Percentiles rank a stretch among this genome's conserved stretches.
These are phyloP conservation scores for Aristolochia fimbriata DNA, from an alignment of 164 flowering plant genomes.

Conservation along the genomic window DNA sequence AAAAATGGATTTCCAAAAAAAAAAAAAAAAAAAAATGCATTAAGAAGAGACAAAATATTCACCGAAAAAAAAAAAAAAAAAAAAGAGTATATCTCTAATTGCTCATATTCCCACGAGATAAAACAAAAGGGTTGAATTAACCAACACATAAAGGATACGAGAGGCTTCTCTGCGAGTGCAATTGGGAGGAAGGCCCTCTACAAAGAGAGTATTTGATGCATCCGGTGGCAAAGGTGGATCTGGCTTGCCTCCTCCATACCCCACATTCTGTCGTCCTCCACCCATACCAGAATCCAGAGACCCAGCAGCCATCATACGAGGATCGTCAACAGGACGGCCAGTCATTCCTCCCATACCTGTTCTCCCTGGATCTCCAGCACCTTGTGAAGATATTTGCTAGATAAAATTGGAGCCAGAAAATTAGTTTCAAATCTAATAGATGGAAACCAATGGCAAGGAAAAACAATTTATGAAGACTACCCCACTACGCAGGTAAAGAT, in stretches of 20 bases:
- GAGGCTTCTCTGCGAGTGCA: constrained; percentile 78
- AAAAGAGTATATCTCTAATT: too few relatives aligned
- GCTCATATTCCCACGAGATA: too few relatives aligned
- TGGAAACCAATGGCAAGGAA: constrained; percentile 1
- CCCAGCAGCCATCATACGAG: constrained; percentile 30
- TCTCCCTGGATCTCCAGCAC: constrained; percentile 47
- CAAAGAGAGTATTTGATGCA: constrained; percentile 72
- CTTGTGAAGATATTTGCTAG: constrained; percentile 48
- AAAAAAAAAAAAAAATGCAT: too few relatives aligned
- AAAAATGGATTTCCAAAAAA: neutral
- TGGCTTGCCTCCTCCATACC: constrained; percentile 38
- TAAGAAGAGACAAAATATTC: too few relatives aligned
- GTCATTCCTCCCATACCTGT: constrained; percentile 24
- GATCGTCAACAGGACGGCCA: constrained; percentile 45
- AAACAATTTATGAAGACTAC: constrained; percentile 18
- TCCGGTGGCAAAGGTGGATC: constrained; percentile 62
- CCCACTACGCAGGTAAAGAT: constrained; percentile 59
- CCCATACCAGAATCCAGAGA: constrained; percentile 29
- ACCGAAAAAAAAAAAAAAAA: too few relatives aligned
- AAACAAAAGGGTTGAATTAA: too few relatives aligned
- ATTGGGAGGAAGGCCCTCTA: constrained; percentile 83
- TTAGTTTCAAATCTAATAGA: constrained; percentile 5
- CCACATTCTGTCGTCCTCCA: constrained; percentile 29
- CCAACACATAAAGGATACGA: constrained; percentile 61
- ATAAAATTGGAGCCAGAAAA: constrained; percentile 5